phyloP scores from a whole-genome alignment of 139 green algal genomes.

The Chlamydomonas incerta region DNA sequence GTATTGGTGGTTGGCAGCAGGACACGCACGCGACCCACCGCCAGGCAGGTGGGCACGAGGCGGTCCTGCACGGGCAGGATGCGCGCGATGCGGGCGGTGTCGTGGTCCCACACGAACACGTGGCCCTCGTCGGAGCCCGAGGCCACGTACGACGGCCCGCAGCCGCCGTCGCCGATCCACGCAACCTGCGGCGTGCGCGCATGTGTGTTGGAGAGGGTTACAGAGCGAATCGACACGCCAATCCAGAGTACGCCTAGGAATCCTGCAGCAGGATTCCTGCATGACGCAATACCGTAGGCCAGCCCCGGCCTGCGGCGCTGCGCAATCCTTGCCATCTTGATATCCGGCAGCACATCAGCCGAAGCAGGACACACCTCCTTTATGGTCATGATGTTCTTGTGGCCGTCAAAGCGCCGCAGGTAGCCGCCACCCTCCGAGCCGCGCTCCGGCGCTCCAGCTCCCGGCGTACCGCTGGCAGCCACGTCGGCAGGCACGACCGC shows the following conservation, averaged over 20 bases:
- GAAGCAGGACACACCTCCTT: slow-evolving; percentile 17
- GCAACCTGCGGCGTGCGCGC: too few species aligned
- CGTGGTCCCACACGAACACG: slow-evolving; percentile 74
- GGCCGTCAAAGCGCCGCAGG: slow-evolving; percentile 42
- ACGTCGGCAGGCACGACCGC: too few species aligned
- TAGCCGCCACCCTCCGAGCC: not conserved
- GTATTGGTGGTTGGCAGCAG: too few species aligned
- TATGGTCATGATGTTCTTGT: slow-evolving; percentile 50
- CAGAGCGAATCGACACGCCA: too few species aligned
- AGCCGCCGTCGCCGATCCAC: slow-evolving; percentile 37
- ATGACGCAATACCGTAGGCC: too few species aligned
- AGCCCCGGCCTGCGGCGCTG: too few species aligned
- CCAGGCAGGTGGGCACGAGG: slow-evolving; percentile 8
- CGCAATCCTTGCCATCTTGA: too few species aligned
- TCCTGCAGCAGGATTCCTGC: too few species aligned
- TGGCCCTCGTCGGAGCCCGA: slow-evolving; percentile 83
- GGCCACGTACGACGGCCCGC: slow-evolving; percentile 62
- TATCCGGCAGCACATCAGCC: not conserved
- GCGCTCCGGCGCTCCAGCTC: too few species aligned
- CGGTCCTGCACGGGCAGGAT: slow-evolving; percentile 18
- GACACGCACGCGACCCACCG: slow-evolving; percentile 6
- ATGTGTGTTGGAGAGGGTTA: too few species aligned
- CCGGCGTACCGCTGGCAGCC: too few species aligned
- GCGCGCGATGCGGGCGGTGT: slow-evolving; percentile 43
- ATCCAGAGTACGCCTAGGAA: too few species aligned